These are phyloP conservation scores for Diaporthe vexans DNA, from an alignment of 2,329 filamentous ascomycete genomes.

Conservation along the genomic window DNA sequence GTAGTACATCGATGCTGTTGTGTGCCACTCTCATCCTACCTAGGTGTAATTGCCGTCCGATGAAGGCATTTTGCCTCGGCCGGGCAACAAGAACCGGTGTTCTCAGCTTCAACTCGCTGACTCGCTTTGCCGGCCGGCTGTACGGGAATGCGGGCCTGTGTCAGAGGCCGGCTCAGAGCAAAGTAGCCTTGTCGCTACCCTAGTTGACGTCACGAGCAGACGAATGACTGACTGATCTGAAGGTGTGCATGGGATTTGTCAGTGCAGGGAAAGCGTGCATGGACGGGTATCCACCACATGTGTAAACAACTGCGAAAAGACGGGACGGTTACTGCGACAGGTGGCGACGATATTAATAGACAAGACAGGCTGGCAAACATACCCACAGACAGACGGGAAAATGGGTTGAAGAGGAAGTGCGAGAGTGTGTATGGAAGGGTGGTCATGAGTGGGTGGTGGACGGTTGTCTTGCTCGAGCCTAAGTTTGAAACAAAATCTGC, in stretches of 20 bases:
- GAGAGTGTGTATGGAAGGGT: neutral
- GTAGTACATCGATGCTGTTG: neutral
- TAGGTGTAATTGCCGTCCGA: constrained; percentile 10
- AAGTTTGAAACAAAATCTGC: constrained; percentile 33
- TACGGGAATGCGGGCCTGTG: neutral
- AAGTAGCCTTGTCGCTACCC: neutral
- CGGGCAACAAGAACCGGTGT: neutral
- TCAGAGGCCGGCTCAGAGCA: neutral
- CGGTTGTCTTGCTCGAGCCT: constrained; percentile 22
- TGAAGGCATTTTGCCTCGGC: neutral
- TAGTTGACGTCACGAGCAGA: constrained; percentile 1
- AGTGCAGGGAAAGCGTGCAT: neutral
- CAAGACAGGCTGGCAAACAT: neutral
- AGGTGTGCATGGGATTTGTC: constrained; percentile 16
- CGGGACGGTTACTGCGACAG: neutral
- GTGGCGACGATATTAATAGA: constrained; percentile 32
- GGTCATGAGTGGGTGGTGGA: neutral
- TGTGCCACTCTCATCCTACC: neutral
- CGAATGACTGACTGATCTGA: neutral
- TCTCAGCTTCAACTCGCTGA: neutral
- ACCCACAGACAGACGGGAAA: neutral
- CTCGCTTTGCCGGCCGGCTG: neutral
- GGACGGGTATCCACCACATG: neutral
- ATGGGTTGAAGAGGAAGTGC: neutral
- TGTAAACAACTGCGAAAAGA: constrained; percentile 20